Percentiles rank a stretch among this genome's conserved stretches.
These are phyloP conservation scores for Cladosporium phlei DNA, from an alignment of 2,329 filamentous ascomycete species.

Conservation along the genomic window DNA sequence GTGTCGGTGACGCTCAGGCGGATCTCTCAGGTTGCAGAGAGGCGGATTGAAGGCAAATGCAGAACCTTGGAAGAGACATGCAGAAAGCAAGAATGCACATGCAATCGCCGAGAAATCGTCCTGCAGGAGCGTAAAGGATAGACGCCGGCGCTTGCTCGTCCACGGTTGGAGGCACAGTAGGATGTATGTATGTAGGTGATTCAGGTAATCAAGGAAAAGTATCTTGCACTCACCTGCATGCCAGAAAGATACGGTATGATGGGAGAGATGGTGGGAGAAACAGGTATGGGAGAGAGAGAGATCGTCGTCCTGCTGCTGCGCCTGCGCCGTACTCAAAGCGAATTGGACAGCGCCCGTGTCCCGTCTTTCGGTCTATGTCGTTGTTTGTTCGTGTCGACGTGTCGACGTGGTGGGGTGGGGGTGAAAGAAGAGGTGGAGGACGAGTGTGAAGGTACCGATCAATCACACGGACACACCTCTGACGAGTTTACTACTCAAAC, in stretches of 20 bases:
- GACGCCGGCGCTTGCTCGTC: constrained; percentile 1
- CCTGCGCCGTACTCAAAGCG: constrained; percentile 38
- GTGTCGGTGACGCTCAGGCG: constrained; percentile 8
- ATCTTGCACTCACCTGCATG: constrained; percentile 14
- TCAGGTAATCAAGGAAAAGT: too few relatives aligned
- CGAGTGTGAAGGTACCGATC: too few relatives aligned
- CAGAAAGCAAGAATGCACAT: neutral
- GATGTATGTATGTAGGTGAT: too few relatives aligned
- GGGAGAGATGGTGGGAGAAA: too few relatives aligned
- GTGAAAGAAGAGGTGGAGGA: too few relatives aligned
- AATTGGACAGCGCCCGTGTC: constrained; percentile 38
- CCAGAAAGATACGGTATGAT: too few relatives aligned
- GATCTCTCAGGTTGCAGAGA: neutral
- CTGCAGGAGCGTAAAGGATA: neutral
- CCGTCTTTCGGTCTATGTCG: too few relatives aligned
- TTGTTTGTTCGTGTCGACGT: neutral
- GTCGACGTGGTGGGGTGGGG: neutral
- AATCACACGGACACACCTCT: too few relatives aligned
- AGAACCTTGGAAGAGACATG: too few relatives aligned
- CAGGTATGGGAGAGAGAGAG: too few relatives aligned
- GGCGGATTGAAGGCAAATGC: too few relatives aligned
- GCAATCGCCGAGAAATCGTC: neutral
- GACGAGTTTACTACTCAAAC: too few relatives aligned
- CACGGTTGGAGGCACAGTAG: neutral
- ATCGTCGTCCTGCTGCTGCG: neutral